A percentile compares a stretch with the other conserved stretches of the same genome.
Conservation (phyloP, 371 early-diverging fungal genomes). For the Coemansia sp. region DNA sequence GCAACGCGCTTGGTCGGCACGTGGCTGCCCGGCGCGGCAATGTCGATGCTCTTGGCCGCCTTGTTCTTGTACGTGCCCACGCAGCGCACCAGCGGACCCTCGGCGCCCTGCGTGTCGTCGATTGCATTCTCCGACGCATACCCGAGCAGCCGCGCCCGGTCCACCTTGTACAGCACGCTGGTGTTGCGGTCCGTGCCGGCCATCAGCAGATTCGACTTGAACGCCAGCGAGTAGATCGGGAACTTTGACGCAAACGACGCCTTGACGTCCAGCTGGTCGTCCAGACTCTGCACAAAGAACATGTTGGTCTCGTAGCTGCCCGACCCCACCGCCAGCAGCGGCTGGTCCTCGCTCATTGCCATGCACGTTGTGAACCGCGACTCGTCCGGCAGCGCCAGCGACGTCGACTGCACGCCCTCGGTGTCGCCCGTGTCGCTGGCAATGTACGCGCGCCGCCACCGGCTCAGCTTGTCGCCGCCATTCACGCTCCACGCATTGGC, state of each 20-base stretch:
- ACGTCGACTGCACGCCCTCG: conserved; percentile 41
- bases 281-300: conserved; percentile 50
- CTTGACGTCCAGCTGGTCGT: conserved; percentile 46
- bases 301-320: conserved; percentile 53
- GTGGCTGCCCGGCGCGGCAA: conserved; percentile 52
- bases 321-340: conserved; percentile 52
- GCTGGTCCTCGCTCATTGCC: conserved; percentile 50
- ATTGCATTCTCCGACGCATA: conserved; percentile 2
- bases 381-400: conserved; percentile 48
- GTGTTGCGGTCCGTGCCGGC: conserved; percentile 52
- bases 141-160: conserved; percentile 44
- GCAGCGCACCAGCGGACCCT: conserved; percentile 48
- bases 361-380: conserved; percentile 50
- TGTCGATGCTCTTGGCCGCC: conserved; percentile 49
- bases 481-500: conserved; percentile 7
- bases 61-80: conserved; percentile 53
- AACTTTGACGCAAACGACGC: conserved; percentile 54
- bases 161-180: conserved; percentile 49
- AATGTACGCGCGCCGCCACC: conserved; percentile 45
- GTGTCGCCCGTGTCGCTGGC: conserved; percentile 46
- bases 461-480: conserved; percentile 20
- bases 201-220: conserved; percentile 44
- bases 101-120: conserved; percentile 8
- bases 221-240: conserved; percentile 50
- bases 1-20: conserved; percentile 45